Conservation (phyloP, 2,329 filamentous ascomycete species). For the Aspergillus neotritici region DNA sequence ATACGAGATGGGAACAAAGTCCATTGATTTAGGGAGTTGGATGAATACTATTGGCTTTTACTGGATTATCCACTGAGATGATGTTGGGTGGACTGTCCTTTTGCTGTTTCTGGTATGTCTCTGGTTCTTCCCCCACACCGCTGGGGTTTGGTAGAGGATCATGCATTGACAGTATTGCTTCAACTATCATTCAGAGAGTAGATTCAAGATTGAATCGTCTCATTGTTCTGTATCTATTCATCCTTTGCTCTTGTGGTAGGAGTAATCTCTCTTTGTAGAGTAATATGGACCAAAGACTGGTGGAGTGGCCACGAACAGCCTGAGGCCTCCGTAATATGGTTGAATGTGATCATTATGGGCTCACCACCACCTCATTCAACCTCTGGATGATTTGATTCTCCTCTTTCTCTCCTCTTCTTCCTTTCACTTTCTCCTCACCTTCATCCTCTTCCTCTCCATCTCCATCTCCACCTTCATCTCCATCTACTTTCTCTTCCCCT, state of each 20-base stretch:
- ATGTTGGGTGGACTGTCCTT: no score
- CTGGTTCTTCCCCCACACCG: constrained; percentile 7
- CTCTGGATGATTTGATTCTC: neutral
- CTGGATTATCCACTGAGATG: no score
- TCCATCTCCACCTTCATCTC: constrained; percentile 18
- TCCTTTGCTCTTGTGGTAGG: constrained; percentile 1
- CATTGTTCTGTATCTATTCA: constrained; percentile 2
- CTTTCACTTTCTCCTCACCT: constrained; percentile 11
- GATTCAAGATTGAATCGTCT: neutral
- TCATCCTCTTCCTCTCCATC: constrained; percentile 18
- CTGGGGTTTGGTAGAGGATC: neutral
- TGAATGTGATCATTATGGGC: no score
- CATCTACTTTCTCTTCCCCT: constrained; percentile 16
- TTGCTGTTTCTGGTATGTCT: constrained; percentile 1
- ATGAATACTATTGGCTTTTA: no score
- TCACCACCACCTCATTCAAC: no score
- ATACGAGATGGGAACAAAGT: no score
- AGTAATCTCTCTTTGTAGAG: no score
- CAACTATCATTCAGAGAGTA: neutral
- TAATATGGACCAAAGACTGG: no score
- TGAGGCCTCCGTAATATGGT: no score
- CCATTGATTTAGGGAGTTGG: no score
- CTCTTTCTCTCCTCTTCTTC: constrained; percentile 14
- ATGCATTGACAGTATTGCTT: constrained; percentile 3
- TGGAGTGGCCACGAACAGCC: no score